Evolutionary conservation across 495 filamentous ascomycete species (phyloP), one percentile per base, ranked within the genome.

Genomic region (Parachaetomium inaequale): DNA sequence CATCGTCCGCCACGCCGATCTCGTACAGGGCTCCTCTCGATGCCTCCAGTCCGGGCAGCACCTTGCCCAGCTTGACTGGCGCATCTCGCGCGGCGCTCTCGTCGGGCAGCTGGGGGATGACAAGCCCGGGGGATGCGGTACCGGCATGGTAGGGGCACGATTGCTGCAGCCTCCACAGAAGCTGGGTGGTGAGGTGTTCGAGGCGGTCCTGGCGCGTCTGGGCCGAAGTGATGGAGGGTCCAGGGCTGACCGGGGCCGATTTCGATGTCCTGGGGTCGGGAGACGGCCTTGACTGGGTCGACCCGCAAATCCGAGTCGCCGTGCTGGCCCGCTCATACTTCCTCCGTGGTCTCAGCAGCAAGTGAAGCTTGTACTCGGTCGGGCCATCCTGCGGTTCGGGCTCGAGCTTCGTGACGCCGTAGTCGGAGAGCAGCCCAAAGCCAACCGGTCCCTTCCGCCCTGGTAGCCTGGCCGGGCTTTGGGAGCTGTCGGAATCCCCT

Each of bases 1-100:
- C 94, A 76, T 97, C 93, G 72, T 98, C 94, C 6, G 92, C 87
- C 23, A 98, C 92, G 0, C 94, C 94, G 69, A 98, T 95, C 75
- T 98, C 95, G 62, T 98, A 98, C 55, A 98, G 72, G 0, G 95
- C 95, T 19, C 94, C 94, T 61, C 89, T 87, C 40, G 91, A 96
- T 63, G 95, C 92, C 70, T 98, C 93, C 4, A 98, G 80, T 1
- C 94, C 91, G 5, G 92, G 88, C 12, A 91, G 76, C 43, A 91
- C 75, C 55, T 84, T 86, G 47, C 78, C 83, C 4, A 85, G 85
- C 59, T 85, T 85, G 26, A 80, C 69, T 19, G 85, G 81, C 1
- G 79, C 73, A 14, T 81, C 75, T 29, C 87, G 70, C 52, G 83
- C 74, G 14, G 70, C 61, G 6, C 78, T 75, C 31, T 84, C 84